These are phyloP conservation scores for Lachnellula hyalina DNA, from an alignment of 2,329 filamentous ascomycete genomes.

Conservation along the genomic window DNA sequence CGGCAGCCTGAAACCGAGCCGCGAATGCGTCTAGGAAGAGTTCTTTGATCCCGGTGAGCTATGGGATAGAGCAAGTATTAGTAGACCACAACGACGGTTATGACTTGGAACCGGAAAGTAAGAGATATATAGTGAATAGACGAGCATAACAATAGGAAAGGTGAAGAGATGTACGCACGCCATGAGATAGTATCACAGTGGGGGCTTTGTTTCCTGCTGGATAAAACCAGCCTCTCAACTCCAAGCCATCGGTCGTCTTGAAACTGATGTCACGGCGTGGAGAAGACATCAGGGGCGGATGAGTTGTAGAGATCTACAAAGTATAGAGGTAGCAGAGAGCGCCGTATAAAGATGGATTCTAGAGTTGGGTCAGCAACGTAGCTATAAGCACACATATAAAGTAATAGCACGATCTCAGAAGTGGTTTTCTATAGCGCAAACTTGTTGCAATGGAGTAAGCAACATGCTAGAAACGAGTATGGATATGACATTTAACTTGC, in stretches of 20 bases:
- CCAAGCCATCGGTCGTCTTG: slow-evolving; percentile 22
- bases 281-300: background rate
- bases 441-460: too few relatives aligned
- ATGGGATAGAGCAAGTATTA: too few relatives aligned
- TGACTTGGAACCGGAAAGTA: background rate
- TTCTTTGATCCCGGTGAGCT: slow-evolving; percentile 7
- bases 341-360: too few relatives aligned
- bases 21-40: slow-evolving; percentile 10
- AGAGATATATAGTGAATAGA: background rate
- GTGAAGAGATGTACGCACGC: slow-evolving; percentile 1
- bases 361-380: too few relatives aligned
- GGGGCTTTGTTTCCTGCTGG: slow-evolving; percentile 3
- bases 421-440: too few relatives aligned
- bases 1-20: slow-evolving; percentile 16
- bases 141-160: slow-evolving; percentile 3
- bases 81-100: background rate
- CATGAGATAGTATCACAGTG: slow-evolving; percentile 15
- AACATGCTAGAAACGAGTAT: too few relatives aligned
- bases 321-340: too few relatives aligned
- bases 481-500: too few relatives aligned
- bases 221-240: slow-evolving; percentile 26
- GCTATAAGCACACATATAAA: too few relatives aligned
- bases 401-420: too few relatives aligned
- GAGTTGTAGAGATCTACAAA: too few relatives aligned
- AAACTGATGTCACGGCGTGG: slow-evolving; percentile 16